Conservation (phyloP, 345 rosid genomes). For the Corchorus capsularis region DNA sequence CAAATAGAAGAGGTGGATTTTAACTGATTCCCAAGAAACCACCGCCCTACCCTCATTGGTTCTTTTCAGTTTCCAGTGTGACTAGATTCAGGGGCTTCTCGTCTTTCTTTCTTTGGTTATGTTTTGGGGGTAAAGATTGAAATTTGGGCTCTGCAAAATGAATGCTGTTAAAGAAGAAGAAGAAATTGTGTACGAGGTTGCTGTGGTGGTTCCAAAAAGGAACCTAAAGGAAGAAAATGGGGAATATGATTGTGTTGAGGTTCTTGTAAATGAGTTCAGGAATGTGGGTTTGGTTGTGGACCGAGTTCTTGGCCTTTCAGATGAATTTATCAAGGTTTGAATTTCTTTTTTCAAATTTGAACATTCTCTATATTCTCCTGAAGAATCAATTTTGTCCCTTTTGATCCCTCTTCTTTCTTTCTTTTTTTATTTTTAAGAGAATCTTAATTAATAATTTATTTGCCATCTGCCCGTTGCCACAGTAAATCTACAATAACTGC, state of each 20-base stretch:
- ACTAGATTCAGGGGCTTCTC: slow-evolving; percentile 11
- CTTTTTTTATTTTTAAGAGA: too few species aligned
- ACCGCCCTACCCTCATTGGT: background rate
- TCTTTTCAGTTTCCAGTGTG: slow-evolving; percentile 2
- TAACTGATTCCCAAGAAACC: background rate
- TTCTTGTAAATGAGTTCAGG: slow-evolving; percentile 59
- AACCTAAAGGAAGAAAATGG: slow-evolving; percentile 40
- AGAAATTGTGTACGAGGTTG: slow-evolving; percentile 61
- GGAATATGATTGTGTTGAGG: slow-evolving; percentile 56
- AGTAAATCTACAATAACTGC: background rate
- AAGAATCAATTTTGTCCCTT: slow-evolving; percentile 4
- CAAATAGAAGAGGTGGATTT: background rate
- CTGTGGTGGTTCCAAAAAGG: slow-evolving; percentile 67
- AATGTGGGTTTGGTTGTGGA: slow-evolving; percentile 66
- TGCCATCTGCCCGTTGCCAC: background rate
- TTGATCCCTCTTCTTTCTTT: background rate
- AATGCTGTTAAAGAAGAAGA: slow-evolving; percentile 47
- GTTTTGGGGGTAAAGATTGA: slow-evolving; percentile 16
- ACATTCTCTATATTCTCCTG: background rate
- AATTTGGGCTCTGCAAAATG: slow-evolving; percentile 39
- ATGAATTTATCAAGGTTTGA: slow-evolving; percentile 78
- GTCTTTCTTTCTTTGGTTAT: slow-evolving; percentile 16
- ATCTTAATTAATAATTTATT: background rate
- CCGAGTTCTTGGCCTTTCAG: slow-evolving; percentile 64
- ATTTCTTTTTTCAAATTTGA: slow-evolving; percentile 10